These are phyloP conservation scores for Waltiozyma sp. DNA, from an alignment of 1,139 yeast species.

Conservation along the genomic window DNA sequence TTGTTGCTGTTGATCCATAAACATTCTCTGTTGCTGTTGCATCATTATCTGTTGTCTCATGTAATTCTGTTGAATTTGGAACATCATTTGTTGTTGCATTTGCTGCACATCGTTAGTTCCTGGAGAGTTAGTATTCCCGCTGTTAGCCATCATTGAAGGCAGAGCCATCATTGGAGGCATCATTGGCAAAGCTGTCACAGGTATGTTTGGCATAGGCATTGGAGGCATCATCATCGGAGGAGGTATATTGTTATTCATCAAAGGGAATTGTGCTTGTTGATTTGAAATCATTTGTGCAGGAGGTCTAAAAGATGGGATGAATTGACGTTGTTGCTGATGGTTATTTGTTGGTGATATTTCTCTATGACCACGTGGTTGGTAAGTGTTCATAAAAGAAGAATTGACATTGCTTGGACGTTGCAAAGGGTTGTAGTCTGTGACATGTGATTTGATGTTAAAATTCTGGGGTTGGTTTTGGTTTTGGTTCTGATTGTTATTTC, in stretches of 20 bases:
- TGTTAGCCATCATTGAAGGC: no score
- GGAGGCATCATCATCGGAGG: neutral
- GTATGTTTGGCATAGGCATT: neutral
- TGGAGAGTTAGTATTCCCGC: neutral
- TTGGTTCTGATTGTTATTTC: constrained; percentile 15
- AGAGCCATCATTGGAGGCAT: neutral
- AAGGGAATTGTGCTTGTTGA: neutral
- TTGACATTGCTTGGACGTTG: constrained; percentile 4
- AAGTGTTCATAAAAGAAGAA: constrained; percentile 1
- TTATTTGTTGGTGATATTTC: constrained; percentile 8
- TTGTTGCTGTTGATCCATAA: neutral
- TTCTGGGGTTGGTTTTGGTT: constrained; percentile 4
- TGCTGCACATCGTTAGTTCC: constrained; percentile 9
- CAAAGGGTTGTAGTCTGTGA: constrained; percentile 3
- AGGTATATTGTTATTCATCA: neutral
- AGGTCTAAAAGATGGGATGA: constrained; percentile 5
- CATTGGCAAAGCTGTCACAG: no score
- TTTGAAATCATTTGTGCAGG: constrained; percentile 6
- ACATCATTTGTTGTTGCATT: constrained; percentile 19
- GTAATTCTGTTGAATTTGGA: neutral
- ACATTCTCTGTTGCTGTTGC: constrained; percentile 15
- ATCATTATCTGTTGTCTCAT: constrained; percentile 10
- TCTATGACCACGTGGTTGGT: constrained; percentile 15
- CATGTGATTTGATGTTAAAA: neutral
- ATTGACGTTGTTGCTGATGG: constrained; percentile 1